phyloP scores from a whole-genome alignment of 2,329 filamentous ascomycete genomes.

The Talaromyces sp. region DNA sequence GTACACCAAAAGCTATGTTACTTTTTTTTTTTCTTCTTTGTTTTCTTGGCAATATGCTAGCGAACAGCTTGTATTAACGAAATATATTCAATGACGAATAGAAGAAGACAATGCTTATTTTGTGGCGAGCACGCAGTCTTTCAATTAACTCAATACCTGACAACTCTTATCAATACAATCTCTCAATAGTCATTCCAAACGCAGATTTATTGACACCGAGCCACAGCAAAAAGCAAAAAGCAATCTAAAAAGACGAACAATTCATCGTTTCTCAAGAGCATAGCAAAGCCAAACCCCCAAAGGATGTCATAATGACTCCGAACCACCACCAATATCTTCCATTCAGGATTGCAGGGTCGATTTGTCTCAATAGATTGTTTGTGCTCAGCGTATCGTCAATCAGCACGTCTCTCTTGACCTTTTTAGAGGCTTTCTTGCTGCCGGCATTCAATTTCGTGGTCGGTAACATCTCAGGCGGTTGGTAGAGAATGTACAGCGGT shows the following conservation, averaged over 20 bases:
- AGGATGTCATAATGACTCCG: conserved; percentile 41
- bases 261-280: conserved; percentile 19
- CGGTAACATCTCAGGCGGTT: conserved; percentile 64
- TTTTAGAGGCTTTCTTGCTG: conserved; percentile 30
- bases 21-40: background rate
- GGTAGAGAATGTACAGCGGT: conserved; percentile 62
- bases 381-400: conserved; percentile 19
- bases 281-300: conserved; percentile 37
- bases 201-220: conserved; percentile 5
- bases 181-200: background rate
- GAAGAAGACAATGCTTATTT: background rate
- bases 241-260: background rate
- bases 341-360: conserved; percentile 34
- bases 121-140: background rate
- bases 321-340: conserved; percentile 41
- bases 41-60: background rate
- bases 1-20: background rate
- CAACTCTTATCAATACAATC: background rate
- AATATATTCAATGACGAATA: background rate
- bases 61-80: background rate
- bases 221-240: conserved; percentile 24
- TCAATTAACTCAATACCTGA: background rate
- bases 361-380: conserved; percentile 22
- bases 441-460: conserved; percentile 61
- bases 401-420: conserved; percentile 27